These are phyloP conservation scores for Colletotrichum eremochloae DNA, from an alignment of 2,329 filamentous ascomycete genomes.

Conservation along the genomic window DNA sequence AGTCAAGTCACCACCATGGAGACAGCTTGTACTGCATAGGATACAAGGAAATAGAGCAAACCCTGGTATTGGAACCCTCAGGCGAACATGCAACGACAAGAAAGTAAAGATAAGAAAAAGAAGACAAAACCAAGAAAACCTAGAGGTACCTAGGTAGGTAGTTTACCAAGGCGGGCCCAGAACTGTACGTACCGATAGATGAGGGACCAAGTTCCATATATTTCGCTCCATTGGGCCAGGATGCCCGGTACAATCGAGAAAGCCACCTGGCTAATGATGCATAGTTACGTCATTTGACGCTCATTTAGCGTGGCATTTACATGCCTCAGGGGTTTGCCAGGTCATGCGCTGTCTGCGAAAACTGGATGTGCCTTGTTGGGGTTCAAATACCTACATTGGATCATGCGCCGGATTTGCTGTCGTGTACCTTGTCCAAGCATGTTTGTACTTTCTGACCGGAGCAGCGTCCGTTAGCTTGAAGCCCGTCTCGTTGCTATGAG, in stretches of 20 bases:
- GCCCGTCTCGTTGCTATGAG: conserved; percentile 12
- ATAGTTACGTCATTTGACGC: conserved; percentile 27
- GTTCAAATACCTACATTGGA: background rate
- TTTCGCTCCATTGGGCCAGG: conserved; percentile 5
- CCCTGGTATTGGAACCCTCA: too few species aligned
- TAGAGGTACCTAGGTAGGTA: too few species aligned
- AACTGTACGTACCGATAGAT: background rate
- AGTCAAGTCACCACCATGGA: too few species aligned
- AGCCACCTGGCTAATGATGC: conserved; percentile 18
- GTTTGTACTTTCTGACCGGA: conserved; percentile 16
- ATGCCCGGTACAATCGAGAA: conserved; percentile 12
- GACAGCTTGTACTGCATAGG: background rate
- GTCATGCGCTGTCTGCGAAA: conserved; percentile 34
- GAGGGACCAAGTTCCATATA: conserved; percentile 2
- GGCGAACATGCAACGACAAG: background rate
- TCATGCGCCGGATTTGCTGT: background rate
- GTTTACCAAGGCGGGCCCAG: background rate
- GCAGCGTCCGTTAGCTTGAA: conserved; percentile 38
- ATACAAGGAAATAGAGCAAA: background rate
- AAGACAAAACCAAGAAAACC: background rate
- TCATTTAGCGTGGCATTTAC: conserved; percentile 21
- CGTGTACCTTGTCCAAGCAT: conserved; percentile 4
- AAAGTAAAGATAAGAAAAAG: background rate
- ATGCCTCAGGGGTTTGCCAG: conserved; percentile 32
- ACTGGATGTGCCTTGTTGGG: conserved; percentile 7